phyloP scores from a whole-genome alignment of 2,329 filamentous ascomycete genomes.

The Eurotiales sp. region DNA sequence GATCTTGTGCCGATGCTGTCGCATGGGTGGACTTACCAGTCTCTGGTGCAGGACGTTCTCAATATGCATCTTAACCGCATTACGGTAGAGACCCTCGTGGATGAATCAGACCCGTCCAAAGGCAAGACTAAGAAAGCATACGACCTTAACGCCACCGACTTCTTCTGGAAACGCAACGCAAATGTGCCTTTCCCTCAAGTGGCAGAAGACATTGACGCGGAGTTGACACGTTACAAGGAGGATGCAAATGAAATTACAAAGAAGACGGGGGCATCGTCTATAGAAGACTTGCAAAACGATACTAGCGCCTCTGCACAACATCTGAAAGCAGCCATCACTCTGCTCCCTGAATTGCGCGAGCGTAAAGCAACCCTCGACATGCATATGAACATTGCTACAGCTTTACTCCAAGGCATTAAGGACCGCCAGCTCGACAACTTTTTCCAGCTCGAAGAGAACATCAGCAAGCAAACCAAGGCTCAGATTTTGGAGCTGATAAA shows the following conservation, averaged over 20 bases:
- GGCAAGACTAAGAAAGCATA: conserved; percentile 83
- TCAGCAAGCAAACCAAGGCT: conserved; percentile 83
- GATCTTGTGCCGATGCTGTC: conserved; percentile 98
- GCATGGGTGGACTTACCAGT: conserved; percentile 90
- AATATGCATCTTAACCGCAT: conserved; percentile 88
- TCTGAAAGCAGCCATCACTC: conserved; percentile 89
- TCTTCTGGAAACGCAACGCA: conserved; percentile 95
- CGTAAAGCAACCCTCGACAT: conserved; percentile 92
- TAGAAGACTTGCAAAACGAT: conserved; percentile 90
- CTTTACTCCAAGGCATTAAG: conserved; percentile 77
- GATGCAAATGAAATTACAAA: conserved; percentile 91
- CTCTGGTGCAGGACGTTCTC: conserved; percentile 73
- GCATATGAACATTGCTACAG: conserved; percentile 97
- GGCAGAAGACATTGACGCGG: conserved; percentile 90
- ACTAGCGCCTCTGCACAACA: conserved; percentile 87
- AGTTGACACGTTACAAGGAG: conserved; percentile 91
- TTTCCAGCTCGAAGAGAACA: conserved; percentile 90
- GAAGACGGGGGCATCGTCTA: conserved; percentile 86
- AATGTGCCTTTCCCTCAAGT: conserved; percentile 89
- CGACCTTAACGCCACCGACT: conserved; percentile 84
- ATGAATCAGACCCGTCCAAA: conserved; percentile 71
- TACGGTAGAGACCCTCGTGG: conserved; percentile 77
- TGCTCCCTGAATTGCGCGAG: conserved; percentile 86
- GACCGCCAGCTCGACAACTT: conserved; percentile 93
- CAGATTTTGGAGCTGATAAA: conserved; percentile 86